A percentile compares a stretch with the other conserved stretches of the same genome.
Evolutionary conservation across 345 rosid species (phyloP).

Genomic region (Linum lewisii): DNA sequence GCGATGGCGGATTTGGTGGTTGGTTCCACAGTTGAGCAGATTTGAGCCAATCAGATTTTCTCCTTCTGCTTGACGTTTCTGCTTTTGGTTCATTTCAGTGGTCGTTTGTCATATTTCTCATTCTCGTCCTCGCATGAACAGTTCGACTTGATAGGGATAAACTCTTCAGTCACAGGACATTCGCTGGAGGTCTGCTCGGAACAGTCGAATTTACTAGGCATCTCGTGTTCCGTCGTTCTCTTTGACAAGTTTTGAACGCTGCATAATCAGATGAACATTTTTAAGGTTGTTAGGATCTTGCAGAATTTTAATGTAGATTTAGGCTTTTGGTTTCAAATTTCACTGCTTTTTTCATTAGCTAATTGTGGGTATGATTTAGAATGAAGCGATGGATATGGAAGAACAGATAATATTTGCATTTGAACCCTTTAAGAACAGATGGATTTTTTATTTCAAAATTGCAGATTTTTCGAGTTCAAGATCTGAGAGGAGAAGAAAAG

Average conservation of each 20-base stretch:
- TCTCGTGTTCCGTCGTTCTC: conserved; percentile 43
- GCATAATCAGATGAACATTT: conserved; percentile 3
- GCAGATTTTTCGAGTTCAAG: no score
- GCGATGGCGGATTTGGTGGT: conserved; percentile 42
- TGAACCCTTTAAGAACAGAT: no score
- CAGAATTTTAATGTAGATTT: no score
- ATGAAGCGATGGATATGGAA: no score
- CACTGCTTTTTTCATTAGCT: no score
- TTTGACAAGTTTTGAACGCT: conserved; percentile 79
- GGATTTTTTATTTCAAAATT: no score
- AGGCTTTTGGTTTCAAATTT: no score
- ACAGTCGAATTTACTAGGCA: conserved; percentile 67
- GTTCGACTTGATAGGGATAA: conserved; percentile 47
- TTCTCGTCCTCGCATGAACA: conserved; percentile 16
- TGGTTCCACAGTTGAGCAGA: conserved; percentile 92
- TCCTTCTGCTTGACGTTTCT: no score
- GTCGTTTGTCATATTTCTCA: conserved; percentile 4
- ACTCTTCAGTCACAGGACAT: conserved; percentile 64
- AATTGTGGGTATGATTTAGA: no score
- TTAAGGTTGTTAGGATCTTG: no score
- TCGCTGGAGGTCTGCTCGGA: conserved; percentile 80
- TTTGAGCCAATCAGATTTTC: conserved; percentile 97
- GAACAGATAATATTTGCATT: no score
- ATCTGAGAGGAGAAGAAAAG: no score
- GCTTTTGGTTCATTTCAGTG: conserved; percentile 11